These are phyloP conservation scores for Picocystis sp. DNA, from an alignment of 163 green algal species.

Conservation along the genomic window DNA sequence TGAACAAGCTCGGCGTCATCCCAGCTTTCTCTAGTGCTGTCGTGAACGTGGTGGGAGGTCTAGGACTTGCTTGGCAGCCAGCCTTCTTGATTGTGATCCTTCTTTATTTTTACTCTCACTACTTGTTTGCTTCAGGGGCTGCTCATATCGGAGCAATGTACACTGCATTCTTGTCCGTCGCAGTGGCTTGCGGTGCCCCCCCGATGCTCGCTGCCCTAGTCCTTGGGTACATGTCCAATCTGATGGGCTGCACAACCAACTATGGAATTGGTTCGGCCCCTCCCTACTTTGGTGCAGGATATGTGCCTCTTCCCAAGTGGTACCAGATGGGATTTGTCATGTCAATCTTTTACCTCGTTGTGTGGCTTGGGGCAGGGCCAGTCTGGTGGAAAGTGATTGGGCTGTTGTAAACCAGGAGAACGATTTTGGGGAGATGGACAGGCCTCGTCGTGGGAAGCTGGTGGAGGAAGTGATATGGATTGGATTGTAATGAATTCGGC, in stretches of 20 bases:
- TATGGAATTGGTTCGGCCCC: slow-evolving; percentile 97
- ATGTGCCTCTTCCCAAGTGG: slow-evolving; percentile 81
- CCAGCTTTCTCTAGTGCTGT: slow-evolving; percentile 71
- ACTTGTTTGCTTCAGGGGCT: slow-evolving; percentile 93
- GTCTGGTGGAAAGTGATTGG: slow-evolving; percentile 83
- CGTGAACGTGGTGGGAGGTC: slow-evolving; percentile 44
- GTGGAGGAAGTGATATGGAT: too few species aligned
- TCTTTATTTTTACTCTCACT: slow-evolving; percentile 99
- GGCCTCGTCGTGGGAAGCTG: too few species aligned
- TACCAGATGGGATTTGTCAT: slow-evolving; percentile 81
- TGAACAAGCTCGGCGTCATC: slow-evolving; percentile 98
- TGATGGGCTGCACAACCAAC: slow-evolving; percentile 97
- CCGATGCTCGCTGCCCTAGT: slow-evolving; percentile 71
- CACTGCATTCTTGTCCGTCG: slow-evolving; percentile 93
- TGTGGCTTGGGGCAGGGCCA: slow-evolving; percentile 77
- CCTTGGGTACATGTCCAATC: slow-evolving; percentile 81
- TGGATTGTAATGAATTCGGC: too few species aligned
- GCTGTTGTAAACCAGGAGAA: slow-evolving; percentile 34
- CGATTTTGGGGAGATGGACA: neutral
- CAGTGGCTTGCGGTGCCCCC: slow-evolving; percentile 76
- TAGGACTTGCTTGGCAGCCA: slow-evolving; percentile 85
- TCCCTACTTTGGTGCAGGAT: slow-evolving; percentile 85
- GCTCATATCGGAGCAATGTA: slow-evolving; percentile 99
- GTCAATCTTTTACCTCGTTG: slow-evolving; percentile 77
- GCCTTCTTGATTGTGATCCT: slow-evolving; percentile 74